Percentiles rank a stretch among this genome's conserved stretches.
phyloP scores from a whole-genome alignment of 371 early-diverging fungal genomes.

The Mortierella sp. region DNA sequence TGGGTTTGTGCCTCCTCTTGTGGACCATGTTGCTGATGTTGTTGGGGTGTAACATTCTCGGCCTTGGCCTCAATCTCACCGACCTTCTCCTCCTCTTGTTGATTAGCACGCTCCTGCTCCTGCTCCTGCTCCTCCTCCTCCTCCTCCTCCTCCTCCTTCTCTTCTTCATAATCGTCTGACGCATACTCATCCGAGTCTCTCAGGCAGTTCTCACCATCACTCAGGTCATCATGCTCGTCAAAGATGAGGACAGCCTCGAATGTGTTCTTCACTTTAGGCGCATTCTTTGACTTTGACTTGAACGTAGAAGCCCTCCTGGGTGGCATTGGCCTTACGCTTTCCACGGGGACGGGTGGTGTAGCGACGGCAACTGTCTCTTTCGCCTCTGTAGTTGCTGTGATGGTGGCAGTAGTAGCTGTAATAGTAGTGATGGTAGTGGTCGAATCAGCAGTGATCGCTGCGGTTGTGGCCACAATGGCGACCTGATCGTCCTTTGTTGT shows the following conservation, averaged over 20 bases:
- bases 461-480: conserved; percentile 1
- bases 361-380: neutral
- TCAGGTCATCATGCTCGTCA: conserved; percentile 46
- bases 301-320: no score
- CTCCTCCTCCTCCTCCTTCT: neutral
- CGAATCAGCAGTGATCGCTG: neutral
- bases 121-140: neutral
- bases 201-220: conserved; percentile 32
- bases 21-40: conserved; percentile 15
- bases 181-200: conserved; percentile 16
- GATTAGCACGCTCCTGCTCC: neutral
- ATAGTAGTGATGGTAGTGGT: neutral
- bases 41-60: conserved; percentile 29
- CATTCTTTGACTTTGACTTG: neutral
- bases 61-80: conserved; percentile 5
- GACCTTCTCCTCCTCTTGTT: conserved; percentile 1
- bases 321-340: no score
- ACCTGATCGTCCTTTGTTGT: neutral
- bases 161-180: conserved; percentile 10
- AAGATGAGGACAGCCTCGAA: conserved; percentile 36
- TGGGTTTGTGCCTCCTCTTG: conserved; percentile 17
- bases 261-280: conserved; percentile 14
- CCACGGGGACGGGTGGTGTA: no score
- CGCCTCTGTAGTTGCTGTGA: neutral
- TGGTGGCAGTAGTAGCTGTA: neutral